Percentiles rank a stretch among this genome's conserved stretches.
These are phyloP conservation scores for Myxozyma monticola DNA, from an alignment of 805 yeast genomes.

Conservation along the genomic window DNA sequence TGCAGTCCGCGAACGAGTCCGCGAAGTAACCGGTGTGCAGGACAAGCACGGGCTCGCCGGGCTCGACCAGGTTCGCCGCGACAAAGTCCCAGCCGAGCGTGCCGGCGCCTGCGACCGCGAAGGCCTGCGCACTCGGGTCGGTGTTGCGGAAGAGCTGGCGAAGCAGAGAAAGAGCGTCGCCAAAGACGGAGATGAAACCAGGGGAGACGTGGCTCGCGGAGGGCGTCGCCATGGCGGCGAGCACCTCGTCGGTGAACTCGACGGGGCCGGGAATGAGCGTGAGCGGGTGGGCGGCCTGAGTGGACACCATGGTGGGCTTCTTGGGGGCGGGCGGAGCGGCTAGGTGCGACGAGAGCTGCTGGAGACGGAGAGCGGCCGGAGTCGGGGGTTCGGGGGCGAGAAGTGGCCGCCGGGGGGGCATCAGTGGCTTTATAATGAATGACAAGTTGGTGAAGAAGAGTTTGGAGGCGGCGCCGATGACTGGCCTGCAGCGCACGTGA, in stretches of 20 bases:
- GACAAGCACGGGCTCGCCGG: slow-evolving; percentile 72
- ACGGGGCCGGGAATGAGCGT: slow-evolving; percentile 80
- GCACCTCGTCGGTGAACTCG: slow-evolving; percentile 76
- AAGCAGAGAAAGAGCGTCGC: slow-evolving; percentile 62
- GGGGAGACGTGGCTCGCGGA: slow-evolving; percentile 90
- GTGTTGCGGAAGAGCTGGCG: slow-evolving; percentile 69
- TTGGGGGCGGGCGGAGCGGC: slow-evolving; percentile 3
- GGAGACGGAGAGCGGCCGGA: slow-evolving; percentile 15
- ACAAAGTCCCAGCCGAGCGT: slow-evolving; percentile 93
- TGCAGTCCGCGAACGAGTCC: slow-evolving; percentile 64
- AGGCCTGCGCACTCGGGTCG: slow-evolving; percentile 68
- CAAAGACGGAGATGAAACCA: slow-evolving; percentile 74
- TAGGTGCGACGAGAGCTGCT: slow-evolving; percentile 16
- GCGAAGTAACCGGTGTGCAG: slow-evolving; percentile 69
- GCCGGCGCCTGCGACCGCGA: slow-evolving; percentile 86
- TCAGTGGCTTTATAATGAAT: too few species aligned
- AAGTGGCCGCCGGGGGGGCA: not conserved
- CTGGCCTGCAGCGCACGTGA: too few species aligned
- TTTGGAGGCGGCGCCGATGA: too few species aligned
- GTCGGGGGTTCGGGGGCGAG: not conserved
- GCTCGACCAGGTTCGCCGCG: slow-evolving; percentile 68
- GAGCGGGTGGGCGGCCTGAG: slow-evolving; percentile 40
- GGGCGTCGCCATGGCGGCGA: slow-evolving; percentile 76
- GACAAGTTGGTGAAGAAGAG: too few species aligned
- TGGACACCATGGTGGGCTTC: slow-evolving; percentile 4